phyloP scores from a whole-genome alignment of 2,329 filamentous ascomycete genomes.

The Helotiales sp. region DNA sequence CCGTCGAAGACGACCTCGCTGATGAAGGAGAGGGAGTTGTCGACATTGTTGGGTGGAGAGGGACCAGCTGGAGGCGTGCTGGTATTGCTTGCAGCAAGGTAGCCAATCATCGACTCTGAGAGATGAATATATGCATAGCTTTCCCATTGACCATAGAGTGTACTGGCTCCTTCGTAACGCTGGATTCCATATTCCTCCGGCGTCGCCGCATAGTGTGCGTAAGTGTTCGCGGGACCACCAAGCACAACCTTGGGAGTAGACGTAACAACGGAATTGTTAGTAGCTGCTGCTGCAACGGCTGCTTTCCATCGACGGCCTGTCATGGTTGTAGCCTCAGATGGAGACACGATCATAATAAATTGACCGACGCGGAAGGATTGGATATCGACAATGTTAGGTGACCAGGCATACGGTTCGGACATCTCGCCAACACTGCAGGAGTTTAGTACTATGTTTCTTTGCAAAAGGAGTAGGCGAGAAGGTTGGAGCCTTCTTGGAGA shows the following conservation, averaged over 20 bases:
- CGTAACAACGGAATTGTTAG: constrained; percentile 17
- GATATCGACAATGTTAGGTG: constrained; percentile 86
- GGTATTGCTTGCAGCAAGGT: constrained; percentile 55
- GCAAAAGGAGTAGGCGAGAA: no score
- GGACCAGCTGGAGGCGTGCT: constrained; percentile 50
- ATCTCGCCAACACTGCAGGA: constrained; percentile 81
- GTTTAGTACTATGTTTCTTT: no score
- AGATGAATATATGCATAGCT: constrained; percentile 85
- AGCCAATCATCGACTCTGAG: constrained; percentile 67
- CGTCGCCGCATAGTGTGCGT: constrained; percentile 75
- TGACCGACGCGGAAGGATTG: constrained; percentile 84
- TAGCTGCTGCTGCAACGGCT: constrained; percentile 50
- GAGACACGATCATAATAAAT: constrained; percentile 77
- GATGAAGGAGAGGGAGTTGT: constrained; percentile 75
- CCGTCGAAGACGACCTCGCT: constrained; percentile 75
- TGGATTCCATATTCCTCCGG: constrained; percentile 81
- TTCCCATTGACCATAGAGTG: constrained; percentile 79
- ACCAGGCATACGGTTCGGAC: constrained; percentile 76
- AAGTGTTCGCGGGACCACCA: constrained; percentile 85
- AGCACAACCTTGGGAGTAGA: constrained; percentile 72
- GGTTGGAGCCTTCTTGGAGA: no score
- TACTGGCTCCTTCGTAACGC: constrained; percentile 90
- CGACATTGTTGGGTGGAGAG: constrained; percentile 75
- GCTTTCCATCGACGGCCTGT: constrained; percentile 81
- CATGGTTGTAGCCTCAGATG: constrained; percentile 91